Evolutionary conservation across 208 protist species (phyloP).

Genomic region (Porcisia deanei): DNA sequence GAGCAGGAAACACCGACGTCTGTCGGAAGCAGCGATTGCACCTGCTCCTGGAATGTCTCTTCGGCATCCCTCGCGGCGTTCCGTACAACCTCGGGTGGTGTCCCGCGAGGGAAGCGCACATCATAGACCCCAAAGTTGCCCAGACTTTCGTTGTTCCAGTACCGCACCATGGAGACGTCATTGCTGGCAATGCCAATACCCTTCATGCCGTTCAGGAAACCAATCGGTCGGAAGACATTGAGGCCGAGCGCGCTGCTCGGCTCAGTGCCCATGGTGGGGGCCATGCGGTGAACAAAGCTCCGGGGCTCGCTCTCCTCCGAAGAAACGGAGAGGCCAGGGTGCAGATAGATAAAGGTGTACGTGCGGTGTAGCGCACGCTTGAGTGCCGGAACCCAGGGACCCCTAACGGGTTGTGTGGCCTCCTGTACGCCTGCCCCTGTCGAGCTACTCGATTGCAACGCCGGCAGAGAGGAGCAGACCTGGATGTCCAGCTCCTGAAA

Average conservation of each 20-base stretch:
- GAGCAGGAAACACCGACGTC: constrained; percentile 56
- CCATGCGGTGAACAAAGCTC: constrained; percentile 85
- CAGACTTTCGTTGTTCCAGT: constrained; percentile 90
- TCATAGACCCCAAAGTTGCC: constrained; percentile 89
- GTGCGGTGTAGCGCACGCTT: constrained; percentile 82
- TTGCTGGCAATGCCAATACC: constrained; percentile 78
- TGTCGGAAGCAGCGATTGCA: constrained; percentile 39
- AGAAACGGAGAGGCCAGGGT: constrained; percentile 68
- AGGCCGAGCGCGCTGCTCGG: constrained; percentile 48
- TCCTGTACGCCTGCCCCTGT: neutral
- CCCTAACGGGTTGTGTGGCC: neutral
- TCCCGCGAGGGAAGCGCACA: constrained; percentile 71
- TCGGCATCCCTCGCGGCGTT: constrained; percentile 34
- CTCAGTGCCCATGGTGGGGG: constrained; percentile 41
- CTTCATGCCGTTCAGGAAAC: constrained; percentile 79
- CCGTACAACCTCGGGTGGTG: constrained; percentile 55
- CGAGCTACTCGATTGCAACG: constrained; percentile 13
- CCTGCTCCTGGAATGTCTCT: constrained; percentile 26
- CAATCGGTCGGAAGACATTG: constrained; percentile 81
- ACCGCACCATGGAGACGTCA: constrained; percentile 83
- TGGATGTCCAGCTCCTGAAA: constrained; percentile 78
- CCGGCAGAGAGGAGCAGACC: constrained; percentile 42
- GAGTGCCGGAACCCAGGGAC: constrained; percentile 73
- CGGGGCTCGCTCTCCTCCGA: constrained; percentile 74
- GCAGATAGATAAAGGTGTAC: constrained; percentile 70